Percentiles rank a stretch among this genome's conserved stretches.
These are phyloP conservation scores for Magnaporthales sp. DNA, from an alignment of 2,329 filamentous ascomycete genomes.

Conservation along the genomic window DNA sequence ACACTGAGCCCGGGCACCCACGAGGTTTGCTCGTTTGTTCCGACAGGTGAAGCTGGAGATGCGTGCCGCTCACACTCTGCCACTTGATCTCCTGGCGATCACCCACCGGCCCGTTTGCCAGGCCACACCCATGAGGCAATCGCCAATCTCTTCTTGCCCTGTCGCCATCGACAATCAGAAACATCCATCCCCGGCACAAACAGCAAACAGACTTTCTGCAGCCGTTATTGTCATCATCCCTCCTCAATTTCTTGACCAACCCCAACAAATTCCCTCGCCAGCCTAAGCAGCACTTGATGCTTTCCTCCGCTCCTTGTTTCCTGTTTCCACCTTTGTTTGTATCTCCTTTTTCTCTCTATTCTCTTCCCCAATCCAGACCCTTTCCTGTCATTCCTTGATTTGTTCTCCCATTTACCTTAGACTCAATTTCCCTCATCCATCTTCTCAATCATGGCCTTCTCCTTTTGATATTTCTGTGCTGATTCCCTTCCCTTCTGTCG, in stretches of 20 bases:
- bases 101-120: not conserved
- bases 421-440: not conserved
- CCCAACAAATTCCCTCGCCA: not conserved
- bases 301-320: not conserved
- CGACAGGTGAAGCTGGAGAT: not conserved
- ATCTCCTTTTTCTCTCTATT: not conserved
- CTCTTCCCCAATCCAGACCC: not conserved
- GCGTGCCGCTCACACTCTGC: not conserved
- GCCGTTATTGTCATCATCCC: not conserved
- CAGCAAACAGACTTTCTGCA: not conserved
- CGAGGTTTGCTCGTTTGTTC: not conserved
- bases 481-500: not conserved
- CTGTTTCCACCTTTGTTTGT: not conserved
- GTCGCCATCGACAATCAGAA: not conserved
- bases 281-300: not conserved
- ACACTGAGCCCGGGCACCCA: not conserved
- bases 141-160: not conserved
- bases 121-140: not conserved
- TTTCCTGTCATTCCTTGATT: not conserved
- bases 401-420: not conserved
- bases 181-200: not conserved
- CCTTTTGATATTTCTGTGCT: not conserved
- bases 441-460: not conserved
- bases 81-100: not conserved
- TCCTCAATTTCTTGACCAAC: not conserved